phyloP scores from a whole-genome alignment of 2,329 filamentous ascomycete genomes.

The Corinectria fuckeliana region DNA sequence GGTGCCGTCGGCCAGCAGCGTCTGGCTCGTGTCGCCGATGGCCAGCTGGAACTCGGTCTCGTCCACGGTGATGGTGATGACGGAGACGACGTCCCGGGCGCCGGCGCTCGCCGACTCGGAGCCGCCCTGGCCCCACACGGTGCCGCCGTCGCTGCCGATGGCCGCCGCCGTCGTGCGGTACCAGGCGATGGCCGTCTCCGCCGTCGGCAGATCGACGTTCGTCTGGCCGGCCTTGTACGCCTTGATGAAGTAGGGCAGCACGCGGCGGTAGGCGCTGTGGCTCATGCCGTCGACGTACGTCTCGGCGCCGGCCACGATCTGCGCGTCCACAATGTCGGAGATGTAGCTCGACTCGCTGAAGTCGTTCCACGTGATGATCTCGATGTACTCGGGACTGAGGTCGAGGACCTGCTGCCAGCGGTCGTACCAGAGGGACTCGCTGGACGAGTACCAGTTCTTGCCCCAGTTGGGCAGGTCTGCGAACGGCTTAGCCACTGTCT shows the following conservation, averaged over 20 bases:
- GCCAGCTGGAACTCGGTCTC: slow-evolving; percentile 38
- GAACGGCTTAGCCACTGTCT: background rate
- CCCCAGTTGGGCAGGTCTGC: slow-evolving; percentile 56
- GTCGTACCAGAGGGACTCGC: slow-evolving; percentile 66
- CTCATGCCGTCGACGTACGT: slow-evolving; percentile 55
- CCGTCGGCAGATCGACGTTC: slow-evolving; percentile 32
- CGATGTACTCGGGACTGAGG: slow-evolving; percentile 53
- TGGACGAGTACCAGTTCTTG: slow-evolving; percentile 69
- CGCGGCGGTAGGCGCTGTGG: slow-evolving; percentile 56
- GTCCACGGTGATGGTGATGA: slow-evolving; percentile 41
- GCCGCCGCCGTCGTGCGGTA: slow-evolving; percentile 41
- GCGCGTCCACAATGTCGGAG: slow-evolving; percentile 49
- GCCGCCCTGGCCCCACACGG: slow-evolving; percentile 39
- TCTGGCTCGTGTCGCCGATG: slow-evolving; percentile 38
- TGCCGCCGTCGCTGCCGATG: slow-evolving; percentile 40
- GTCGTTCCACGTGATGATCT: slow-evolving; percentile 60
- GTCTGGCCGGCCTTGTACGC: slow-evolving; percentile 52
- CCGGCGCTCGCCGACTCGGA: slow-evolving; percentile 30
- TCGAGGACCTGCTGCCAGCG: slow-evolving; percentile 62
- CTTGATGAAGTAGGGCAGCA: slow-evolving; percentile 58
- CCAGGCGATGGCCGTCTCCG: slow-evolving; percentile 42
- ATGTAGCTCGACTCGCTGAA: slow-evolving; percentile 64
- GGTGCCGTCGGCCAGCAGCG: slow-evolving; percentile 24
- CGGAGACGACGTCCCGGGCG: slow-evolving; percentile 42
- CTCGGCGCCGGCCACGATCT: slow-evolving; percentile 52